Evolutionary conservation across 257 asterid species (phyloP), one percentile per base, ranked within the genome.

Genomic region (Nicotiana tomentosiformis): DNA sequence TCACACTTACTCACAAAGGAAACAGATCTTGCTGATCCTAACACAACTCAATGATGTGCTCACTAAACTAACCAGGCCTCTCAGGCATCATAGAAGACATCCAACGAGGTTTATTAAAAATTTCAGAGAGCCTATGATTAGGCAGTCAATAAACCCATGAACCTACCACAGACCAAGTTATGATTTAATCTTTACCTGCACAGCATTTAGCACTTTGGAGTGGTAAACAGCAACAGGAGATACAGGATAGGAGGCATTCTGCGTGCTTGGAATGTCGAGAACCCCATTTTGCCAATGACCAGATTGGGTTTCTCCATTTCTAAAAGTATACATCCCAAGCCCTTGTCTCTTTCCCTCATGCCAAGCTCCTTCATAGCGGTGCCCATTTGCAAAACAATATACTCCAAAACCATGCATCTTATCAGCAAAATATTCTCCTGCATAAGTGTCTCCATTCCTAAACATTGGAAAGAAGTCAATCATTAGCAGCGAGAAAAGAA

Each of bases 321-420:
- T 84, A 79, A 89, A 89, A 67, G 86, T 87, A 60, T 87, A 89
- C 60, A 66, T 86, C 33, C 92, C 92, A 72, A 87, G 87, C 29
- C 88, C 92, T 62, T 89, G 92, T 66, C 89, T 87, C 78, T 51
- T 82, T 18, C 92, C 90, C 77, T 89, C 92, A 30, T 89, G 92
- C 92, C 92, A 89, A 14, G 92, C 90, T 61, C 92, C 92, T 82
- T 89, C 90, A 60, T 89, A 87, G 17, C 81, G 70, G 33, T 89
- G 92, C 17, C 90, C 89, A 83, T 87, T 89, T 16, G 87, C 88
- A 83, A 89, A 89, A 18, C 32, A 37, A 80, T 89, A 89, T 30
- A 89, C 86, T 51, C 92, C 90, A 72, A 89, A 89, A 3, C 92
- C 92, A 61, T 89, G 92, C 90, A 89, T 87, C 81, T 87, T 86